Evolutionary conservation across 768 basidiomycete genomes (phyloP).

Genomic region (Lactarius sanguifluus): DNA sequence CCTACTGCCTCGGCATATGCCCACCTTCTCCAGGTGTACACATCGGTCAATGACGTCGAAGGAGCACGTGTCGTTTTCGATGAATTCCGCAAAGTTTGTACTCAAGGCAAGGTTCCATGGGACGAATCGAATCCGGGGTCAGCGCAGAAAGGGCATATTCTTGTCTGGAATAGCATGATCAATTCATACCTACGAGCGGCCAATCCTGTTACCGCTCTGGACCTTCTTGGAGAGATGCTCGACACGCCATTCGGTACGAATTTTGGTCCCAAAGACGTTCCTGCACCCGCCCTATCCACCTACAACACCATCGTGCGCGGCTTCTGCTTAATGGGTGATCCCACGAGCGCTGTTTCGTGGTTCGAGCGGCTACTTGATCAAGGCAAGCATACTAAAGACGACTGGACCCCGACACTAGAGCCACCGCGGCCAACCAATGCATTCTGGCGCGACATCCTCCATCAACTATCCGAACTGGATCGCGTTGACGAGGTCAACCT

Average conservation of each 20-base stretch:
- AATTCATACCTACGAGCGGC: constrained; percentile 67
- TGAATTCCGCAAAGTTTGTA: constrained; percentile 50
- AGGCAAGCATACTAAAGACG: constrained; percentile 35
- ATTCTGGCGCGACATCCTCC: constrained; percentile 62
- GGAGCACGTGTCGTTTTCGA: constrained; percentile 61
- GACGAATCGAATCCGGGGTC: constrained; percentile 27
- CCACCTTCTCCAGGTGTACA: constrained; percentile 59
- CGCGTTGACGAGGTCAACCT: constrained; percentile 57
- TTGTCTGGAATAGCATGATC: constrained; percentile 76
- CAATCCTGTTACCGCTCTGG: constrained; percentile 60
- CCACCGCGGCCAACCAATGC: constrained; percentile 52
- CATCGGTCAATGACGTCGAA: constrained; percentile 48
- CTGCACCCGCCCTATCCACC: constrained; percentile 60
- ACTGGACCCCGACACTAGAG: constrained; percentile 44
- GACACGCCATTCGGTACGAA: constrained; percentile 39
- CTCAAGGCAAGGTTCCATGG: constrained; percentile 41
- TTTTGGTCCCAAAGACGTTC: constrained; percentile 45
- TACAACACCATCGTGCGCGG: constrained; percentile 64
- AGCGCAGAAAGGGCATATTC: constrained; percentile 40
- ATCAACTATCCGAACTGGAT: constrained; percentile 49
- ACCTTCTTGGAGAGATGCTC: constrained; percentile 70
- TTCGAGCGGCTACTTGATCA: constrained; percentile 61
- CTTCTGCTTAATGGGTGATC: constrained; percentile 62
- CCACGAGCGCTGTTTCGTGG: constrained; percentile 66
- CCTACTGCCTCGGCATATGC: constrained; percentile 46